Evolutionary conservation across 345 rosid genomes (phyloP).

Genomic region (Boechera divaricarpa): DNA sequence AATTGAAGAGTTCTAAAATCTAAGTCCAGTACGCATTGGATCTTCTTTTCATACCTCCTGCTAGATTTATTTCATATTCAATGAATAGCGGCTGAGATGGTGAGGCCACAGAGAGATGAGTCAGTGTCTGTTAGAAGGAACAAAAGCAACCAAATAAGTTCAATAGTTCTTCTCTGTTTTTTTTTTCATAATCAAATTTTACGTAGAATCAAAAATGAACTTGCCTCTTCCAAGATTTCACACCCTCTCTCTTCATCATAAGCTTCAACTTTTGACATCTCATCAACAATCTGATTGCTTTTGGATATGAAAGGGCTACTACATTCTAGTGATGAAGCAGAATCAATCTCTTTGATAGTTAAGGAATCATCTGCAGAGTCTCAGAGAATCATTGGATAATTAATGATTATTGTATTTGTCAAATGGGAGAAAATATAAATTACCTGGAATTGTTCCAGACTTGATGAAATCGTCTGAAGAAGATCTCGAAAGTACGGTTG

Average conservation of each 20-base stretch:
- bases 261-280: conserved; percentile 41
- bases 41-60: conserved; percentile 59
- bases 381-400: background rate
- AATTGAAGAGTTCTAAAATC: background rate
- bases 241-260: conserved; percentile 41
- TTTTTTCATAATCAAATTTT: conserved; percentile 8
- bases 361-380: conserved; percentile 48
- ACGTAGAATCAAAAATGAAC: conserved; percentile 6
- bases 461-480: conserved; percentile 22
- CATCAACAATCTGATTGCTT: conserved; percentile 43
- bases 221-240: conserved; percentile 51
- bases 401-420: background rate
- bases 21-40: conserved; percentile 60
- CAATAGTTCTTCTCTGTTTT: background rate
- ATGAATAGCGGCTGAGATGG: conserved; percentile 57
- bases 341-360: conserved; percentile 45
- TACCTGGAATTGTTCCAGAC: conserved; percentile 34
- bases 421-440: background rate
- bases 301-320: conserved; percentile 32
- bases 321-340: conserved; percentile 38
- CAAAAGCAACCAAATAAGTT: conserved; percentile 9
- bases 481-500: conserved; percentile 15
- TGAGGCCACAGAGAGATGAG: conserved; percentile 55
- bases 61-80: conserved; percentile 68
- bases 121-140: conserved; percentile 49